phyloP scores from a whole-genome alignment of 1,284 basidiomycete species.

The Heterobasidion occidentale region DNA sequence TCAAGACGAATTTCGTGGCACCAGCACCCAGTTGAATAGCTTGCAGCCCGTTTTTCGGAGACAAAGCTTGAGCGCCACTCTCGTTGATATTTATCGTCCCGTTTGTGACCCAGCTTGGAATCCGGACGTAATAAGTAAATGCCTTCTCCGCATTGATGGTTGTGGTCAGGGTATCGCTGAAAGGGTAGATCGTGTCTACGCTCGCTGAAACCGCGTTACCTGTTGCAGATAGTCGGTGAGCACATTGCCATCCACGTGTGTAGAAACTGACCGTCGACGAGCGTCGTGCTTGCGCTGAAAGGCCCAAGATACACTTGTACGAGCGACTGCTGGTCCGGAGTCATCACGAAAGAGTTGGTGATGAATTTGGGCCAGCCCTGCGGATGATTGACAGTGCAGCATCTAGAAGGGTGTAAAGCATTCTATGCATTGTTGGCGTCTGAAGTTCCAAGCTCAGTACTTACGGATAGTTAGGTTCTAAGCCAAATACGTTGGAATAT shows the following conservation, averaged over 20 bases:
- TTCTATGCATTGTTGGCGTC: neutral
- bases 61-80: conserved; percentile 23
- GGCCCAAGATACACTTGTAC: conserved; percentile 53
- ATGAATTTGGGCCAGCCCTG: conserved; percentile 59
- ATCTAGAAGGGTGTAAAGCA: conserved; percentile 21
- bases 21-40: conserved; percentile 34
- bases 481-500: conserved; percentile 49
- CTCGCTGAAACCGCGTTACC: conserved; percentile 37
- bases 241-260: neutral
- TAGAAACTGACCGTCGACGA: conserved; percentile 29
- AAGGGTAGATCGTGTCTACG: conserved; percentile 52
- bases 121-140: conserved; percentile 48
- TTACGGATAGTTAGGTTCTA: conserved; percentile 27
- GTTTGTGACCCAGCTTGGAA: conserved; percentile 45
- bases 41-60: conserved; percentile 40
- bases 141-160: conserved; percentile 38
- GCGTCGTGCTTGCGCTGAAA: conserved; percentile 34
- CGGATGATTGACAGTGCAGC: conserved; percentile 55
- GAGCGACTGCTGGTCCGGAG: conserved; percentile 38
- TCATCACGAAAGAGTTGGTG: conserved; percentile 47
- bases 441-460: neutral
- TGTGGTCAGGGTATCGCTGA: conserved; percentile 42
- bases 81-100: conserved; percentile 44
- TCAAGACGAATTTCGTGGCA: conserved; percentile 35
- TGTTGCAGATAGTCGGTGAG: conserved; percentile 12